Conservation (phyloP, 768 basidiomycete genomes). For the Kondoa subrosea region DNA sequence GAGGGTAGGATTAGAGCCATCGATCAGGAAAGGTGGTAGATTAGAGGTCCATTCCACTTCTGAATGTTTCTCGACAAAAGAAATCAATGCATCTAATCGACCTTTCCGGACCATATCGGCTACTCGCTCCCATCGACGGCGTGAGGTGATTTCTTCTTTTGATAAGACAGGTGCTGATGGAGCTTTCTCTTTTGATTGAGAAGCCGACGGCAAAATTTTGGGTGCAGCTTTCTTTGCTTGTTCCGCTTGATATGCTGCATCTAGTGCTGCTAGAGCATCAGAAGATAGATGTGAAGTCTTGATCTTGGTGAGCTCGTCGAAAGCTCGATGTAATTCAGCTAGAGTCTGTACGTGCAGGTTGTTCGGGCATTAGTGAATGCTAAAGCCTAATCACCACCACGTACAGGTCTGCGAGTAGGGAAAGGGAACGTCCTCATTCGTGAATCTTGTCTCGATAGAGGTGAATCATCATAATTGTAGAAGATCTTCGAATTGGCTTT, state of each 20-base stretch:
- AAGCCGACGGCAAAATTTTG: conserved; percentile 24
- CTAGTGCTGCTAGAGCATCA: conserved; percentile 62
- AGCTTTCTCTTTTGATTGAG: conserved; percentile 19
- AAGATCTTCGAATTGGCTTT: conserved; percentile 75
- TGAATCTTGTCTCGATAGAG: conserved; percentile 58
- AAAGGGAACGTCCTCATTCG: conserved; percentile 83
- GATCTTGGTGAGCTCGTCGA: conserved; percentile 63
- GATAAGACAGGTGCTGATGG: conserved; percentile 46
- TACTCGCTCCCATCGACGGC: conserved; percentile 65
- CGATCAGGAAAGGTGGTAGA: conserved; percentile 53
- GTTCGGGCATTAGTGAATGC: conserved; percentile 28
- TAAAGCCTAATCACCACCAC: conserved; percentile 37
- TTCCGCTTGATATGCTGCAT: conserved; percentile 75
- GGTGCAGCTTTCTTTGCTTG: conserved; percentile 48
- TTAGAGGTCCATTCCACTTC: conserved; percentile 40
- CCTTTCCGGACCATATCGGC: conserved; percentile 86
- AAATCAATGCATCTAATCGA: conserved; percentile 57
- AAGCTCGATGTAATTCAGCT: conserved; percentile 70
- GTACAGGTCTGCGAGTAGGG: conserved; percentile 66
- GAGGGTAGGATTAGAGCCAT: conserved; percentile 36
- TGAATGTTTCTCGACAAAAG: conserved; percentile 66
- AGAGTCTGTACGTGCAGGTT: conserved; percentile 43
- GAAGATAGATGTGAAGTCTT: conserved; percentile 77
- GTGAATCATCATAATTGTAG: conserved; percentile 66
- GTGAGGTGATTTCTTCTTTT: conserved; percentile 59